Evolutionary conservation across 176 grass and related monocot species (phyloP), one percentile per base, ranked within the genome.

Genomic region (Oryza nivara): DNA sequence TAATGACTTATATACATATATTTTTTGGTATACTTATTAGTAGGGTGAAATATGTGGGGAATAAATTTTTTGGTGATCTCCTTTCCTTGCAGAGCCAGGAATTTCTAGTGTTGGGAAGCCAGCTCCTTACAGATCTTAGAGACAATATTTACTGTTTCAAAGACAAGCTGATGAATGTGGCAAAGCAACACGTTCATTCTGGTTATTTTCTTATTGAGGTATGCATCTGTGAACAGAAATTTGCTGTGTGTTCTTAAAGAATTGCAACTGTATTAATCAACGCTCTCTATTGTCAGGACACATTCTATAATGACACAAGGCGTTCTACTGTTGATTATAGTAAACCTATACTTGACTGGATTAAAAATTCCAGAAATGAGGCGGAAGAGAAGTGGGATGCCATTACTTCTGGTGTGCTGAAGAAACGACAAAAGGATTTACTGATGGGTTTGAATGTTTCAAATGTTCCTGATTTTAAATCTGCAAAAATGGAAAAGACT

Each of bases 151-250:
- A 83, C 77, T 98, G 93, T 81, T 91, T 88, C 47, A 96, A 91
- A 25, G 88, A 96, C 86, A 98, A 94, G 40, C 74, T 98, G 74
- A 94, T 94, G 93, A 82, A 95, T 75, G 44, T 34, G 78, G 90
- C 88, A 77, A 88, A 82, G 52, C 49, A 90, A 66, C 66, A 84
- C 4, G 85, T 94, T 75, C 81, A 80, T 70, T 96, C 93, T 81
- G 77, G 91, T 68, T 98, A 89, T 92, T 96, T 98, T 73, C 93
- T 98, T 72, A 86, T 98, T 11, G 96, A 98, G 82, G 96, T 98
- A 90, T 47, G 25, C 6, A 65, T 80, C 83, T n/a, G 25, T 25
- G 20, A 25, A 74, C 71, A 16, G 14, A 65, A 12, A 70, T 25
- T 64, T 52, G 38, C 73, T 63, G n/a, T 38, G 20, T 32, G 17